phyloP scores from a whole-genome alignment of 2,329 filamentous ascomycete genomes.

The Raffaelea ambrosiae region DNA sequence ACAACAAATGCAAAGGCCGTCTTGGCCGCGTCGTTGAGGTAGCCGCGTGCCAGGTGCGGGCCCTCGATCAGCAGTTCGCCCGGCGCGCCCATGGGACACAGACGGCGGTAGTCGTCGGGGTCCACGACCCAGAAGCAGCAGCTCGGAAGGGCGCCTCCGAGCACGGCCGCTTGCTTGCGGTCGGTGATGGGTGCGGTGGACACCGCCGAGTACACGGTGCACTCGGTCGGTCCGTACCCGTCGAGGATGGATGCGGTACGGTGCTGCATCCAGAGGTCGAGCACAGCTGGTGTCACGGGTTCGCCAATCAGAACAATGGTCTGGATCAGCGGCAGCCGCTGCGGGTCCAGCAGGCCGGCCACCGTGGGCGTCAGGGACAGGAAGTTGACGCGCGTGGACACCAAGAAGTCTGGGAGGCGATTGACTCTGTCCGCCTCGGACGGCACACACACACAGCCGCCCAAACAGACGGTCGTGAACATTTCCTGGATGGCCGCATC shows the following conservation, averaged over 20 bases:
- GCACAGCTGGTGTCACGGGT: constrained; percentile 25
- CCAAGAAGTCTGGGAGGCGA: not conserved
- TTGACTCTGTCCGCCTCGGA: not conserved
- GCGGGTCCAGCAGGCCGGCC: constrained; percentile 37
- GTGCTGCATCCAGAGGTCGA: constrained; percentile 34
- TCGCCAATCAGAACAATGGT: constrained; percentile 35
- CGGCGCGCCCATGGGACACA: constrained; percentile 44
- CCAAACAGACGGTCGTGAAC: constrained; percentile 43
- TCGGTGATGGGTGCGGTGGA: constrained; percentile 34
- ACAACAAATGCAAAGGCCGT: constrained; percentile 5
- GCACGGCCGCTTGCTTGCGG: constrained; percentile 38
- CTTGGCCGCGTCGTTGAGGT: not conserved
- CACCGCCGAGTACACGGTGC: constrained; percentile 36
- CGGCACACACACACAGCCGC: constrained; percentile 53
- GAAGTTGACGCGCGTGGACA: constrained; percentile 28
- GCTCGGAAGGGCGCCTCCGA: too few species aligned
- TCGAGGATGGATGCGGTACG: constrained; percentile 39
- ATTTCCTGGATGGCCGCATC: constrained; percentile 46
- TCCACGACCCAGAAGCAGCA: constrained; percentile 47
- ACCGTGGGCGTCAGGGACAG: constrained; percentile 30
- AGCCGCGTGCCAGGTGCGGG: constrained; percentile 34
- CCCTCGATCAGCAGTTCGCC: constrained; percentile 55
- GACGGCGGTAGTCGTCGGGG: constrained; percentile 37
- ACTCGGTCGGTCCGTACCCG: constrained; percentile 41
- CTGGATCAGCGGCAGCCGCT: constrained; percentile 29